phyloP scores from a whole-genome alignment of 2,329 filamentous ascomycete species.

The Sordariomycetes sp. region DNA sequence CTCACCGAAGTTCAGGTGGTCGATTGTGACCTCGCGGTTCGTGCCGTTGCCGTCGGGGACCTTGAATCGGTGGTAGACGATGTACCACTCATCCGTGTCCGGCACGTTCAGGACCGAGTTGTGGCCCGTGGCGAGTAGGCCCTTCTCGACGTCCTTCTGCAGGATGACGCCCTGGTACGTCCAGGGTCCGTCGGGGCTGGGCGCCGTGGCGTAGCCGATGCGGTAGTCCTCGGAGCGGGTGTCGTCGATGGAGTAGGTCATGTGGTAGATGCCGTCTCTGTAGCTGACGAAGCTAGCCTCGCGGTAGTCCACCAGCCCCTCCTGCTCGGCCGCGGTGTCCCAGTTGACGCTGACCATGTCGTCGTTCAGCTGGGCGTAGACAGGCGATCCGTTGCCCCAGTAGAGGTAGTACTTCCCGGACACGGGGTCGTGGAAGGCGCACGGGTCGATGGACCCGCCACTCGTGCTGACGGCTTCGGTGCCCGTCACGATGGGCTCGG shows the following conservation, averaged over 20 bases:
- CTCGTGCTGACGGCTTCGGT: slow-evolving; percentile 33
- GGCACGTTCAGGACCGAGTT: slow-evolving; percentile 35
- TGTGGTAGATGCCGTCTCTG: slow-evolving; percentile 32
- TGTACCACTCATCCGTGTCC: slow-evolving; percentile 38
- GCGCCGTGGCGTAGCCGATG: slow-evolving; percentile 34
- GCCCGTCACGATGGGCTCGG: slow-evolving; percentile 43
- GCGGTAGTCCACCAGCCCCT: slow-evolving; percentile 30
- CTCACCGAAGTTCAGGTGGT: slow-evolving; percentile 25
- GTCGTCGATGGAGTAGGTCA: slow-evolving; percentile 39
- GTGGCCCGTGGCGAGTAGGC: slow-evolving; percentile 35
- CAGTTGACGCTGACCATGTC: slow-evolving; percentile 35
- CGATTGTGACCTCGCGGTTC: slow-evolving; percentile 31
- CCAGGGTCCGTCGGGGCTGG: slow-evolving; percentile 28
- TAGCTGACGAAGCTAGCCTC: slow-evolving; percentile 31
- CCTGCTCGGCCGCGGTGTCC: slow-evolving; percentile 19
- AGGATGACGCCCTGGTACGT: slow-evolving; percentile 33
- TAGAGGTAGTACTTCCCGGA: slow-evolving; percentile 51
- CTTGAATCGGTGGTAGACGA: slow-evolving; percentile 36
- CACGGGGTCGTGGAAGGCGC: slow-evolving; percentile 48
- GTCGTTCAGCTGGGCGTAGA: slow-evolving; percentile 31
- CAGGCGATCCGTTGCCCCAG: slow-evolving; percentile 41
- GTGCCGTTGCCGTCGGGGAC: slow-evolving; percentile 35
- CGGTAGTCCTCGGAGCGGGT: slow-evolving; percentile 35
- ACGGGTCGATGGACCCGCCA: slow-evolving; percentile 48
- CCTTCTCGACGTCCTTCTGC: slow-evolving; percentile 27